Evolutionary conservation across 1,284 basidiomycete genomes (phyloP), one percentile per base, ranked within the genome.

Genomic region (Hypsizygus ulmarius): DNA sequence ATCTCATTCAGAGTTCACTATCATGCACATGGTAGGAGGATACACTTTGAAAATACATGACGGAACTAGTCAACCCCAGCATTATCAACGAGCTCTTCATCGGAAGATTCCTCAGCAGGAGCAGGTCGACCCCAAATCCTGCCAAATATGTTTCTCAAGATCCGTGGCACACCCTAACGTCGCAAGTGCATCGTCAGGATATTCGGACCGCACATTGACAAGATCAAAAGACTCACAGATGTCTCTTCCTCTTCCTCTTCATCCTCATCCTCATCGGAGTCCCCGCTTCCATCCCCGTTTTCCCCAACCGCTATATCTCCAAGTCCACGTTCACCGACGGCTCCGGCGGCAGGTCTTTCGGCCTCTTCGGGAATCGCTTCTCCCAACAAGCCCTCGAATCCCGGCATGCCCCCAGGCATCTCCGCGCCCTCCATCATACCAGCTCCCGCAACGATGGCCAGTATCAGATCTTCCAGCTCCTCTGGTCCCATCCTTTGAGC

Each of bases 81-180:
- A 39, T 60, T 54, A 57, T 69, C 69, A 46, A 57, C 18, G 7
- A 59, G 58, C n/a, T 65, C 69, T 3, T 64, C 64, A 27, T 65
- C 66, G 7, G 68, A 70, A 11, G 57, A 66, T 16, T 67, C 64
- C 3, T 69, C 67, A 4, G 50, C 55, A 5, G 15, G 28, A 21
- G 58, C 64, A 0, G 59, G 53, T 16, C 73, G 67, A 29, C 84
- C 81, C 79, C 82, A 87, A 55, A 88, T 74, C 7, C 82, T 68
- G 49, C 74, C 76, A 42, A 87, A 57, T 9, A 87, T 63, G 57
- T 81, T 82, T 10, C 81, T 73, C 12, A 87, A 62, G n/a, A 84
- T 60, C 3, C 83, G 77, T 5, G 82, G 83, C 56, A 87, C 66
- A 3, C 81, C 73, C 84, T 87, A 32, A 33, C 42, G 36, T n/a